Evolutionary conservation across 129 eudicot species (phyloP), one percentile per base, ranked within the genome.

Genomic region (Centaurea solstitialis): DNA sequence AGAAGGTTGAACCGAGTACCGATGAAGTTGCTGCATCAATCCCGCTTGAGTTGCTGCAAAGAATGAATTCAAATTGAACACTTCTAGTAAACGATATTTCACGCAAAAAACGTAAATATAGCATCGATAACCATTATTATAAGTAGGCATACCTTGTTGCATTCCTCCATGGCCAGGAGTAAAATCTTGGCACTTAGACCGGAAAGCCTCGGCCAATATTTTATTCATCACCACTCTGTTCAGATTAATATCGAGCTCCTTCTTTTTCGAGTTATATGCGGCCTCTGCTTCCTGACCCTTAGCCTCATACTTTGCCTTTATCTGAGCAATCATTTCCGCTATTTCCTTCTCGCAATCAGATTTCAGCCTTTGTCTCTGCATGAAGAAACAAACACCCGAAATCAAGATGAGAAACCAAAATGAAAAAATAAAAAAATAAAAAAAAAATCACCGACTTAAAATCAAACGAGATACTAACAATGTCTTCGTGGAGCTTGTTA

Each of bases 261-360:
- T 89, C 84, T 73, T 94, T 77, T 86, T 92, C 33, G 28, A 61
- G 12, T 30, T 47, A 79, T 78, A 89, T 28, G 88, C 86, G 28
- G 77, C 66, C 80, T 90, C 96, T 45, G 86, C 88, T n/a, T 89
- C 93, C 65, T 78, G 76, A 65, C 47, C 83, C 81, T 79, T 92
- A 20, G 64, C 77, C 30, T 89, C 90, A 72, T 94, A 94, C 64
- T 89, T 89, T 13, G 43, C 81, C 2, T 47, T 83, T 39, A 92
- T 89, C 77, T 87, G 87, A 79, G 92, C 90, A 73, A 79, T 65
- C n/a, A 68, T 23, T 72, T 92, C 96, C n/a, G 80, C 85, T 65
- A 90, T 87, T 84, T 90, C 98, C 89, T 86, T 93, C 21, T 91
- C 93, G 66, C 92, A 82, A 4, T 94, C 94, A 40, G 86, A 76